Percentiles rank a stretch among this genome's conserved stretches.
Conservation (phyloP, 495 filamentous ascomycete species). For the Staphylotrichum longicolle region DNA sequence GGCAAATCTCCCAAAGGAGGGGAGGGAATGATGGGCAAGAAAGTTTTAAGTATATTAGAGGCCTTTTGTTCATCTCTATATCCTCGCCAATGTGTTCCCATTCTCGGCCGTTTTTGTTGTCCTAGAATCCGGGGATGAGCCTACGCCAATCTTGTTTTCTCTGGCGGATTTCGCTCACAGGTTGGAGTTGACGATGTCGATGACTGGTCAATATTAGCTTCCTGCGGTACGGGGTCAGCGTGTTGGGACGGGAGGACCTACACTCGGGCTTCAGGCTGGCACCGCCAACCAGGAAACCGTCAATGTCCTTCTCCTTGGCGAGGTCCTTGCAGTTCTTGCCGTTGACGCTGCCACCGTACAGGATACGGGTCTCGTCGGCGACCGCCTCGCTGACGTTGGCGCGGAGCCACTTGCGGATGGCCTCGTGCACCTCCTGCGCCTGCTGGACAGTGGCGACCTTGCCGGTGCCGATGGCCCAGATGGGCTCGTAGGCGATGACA, state of each 20-base stretch:
- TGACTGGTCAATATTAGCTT: slow-evolving; percentile 37
- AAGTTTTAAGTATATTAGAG: slow-evolving; percentile 2
- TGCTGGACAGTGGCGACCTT: slow-evolving; percentile 94
- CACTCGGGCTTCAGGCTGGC: slow-evolving; percentile 98
- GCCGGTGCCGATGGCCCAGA: slow-evolving; percentile 98
- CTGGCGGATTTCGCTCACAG: slow-evolving; percentile 30
- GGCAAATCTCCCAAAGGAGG: too few species aligned
- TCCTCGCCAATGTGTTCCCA: slow-evolving; percentile 13
- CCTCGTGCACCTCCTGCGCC: slow-evolving; percentile 91
- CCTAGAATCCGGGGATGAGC: slow-evolving; percentile 13
- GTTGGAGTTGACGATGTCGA: slow-evolving; percentile 61
- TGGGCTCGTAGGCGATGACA: slow-evolving; percentile 97
- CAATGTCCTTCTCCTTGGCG: slow-evolving; percentile 87
- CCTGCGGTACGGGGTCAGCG: too few species aligned
- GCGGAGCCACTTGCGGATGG: slow-evolving; percentile 84
- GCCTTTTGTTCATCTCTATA: slow-evolving; percentile 16
- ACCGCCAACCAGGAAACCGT: slow-evolving; percentile 97
- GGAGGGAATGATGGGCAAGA: background rate
- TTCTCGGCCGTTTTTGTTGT: slow-evolving; percentile 12
- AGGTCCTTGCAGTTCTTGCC: slow-evolving; percentile 98
- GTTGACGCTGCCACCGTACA: slow-evolving; percentile 94
- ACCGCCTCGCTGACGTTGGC: slow-evolving; percentile 67
- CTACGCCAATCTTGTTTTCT: background rate
- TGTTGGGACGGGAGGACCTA: slow-evolving; percentile 46
- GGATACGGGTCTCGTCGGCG: slow-evolving; percentile 76